Evolutionary conservation across 805 yeast species (phyloP), one percentile per base, ranked within the genome.

Genomic region (Pichia cephalocereana): DNA sequence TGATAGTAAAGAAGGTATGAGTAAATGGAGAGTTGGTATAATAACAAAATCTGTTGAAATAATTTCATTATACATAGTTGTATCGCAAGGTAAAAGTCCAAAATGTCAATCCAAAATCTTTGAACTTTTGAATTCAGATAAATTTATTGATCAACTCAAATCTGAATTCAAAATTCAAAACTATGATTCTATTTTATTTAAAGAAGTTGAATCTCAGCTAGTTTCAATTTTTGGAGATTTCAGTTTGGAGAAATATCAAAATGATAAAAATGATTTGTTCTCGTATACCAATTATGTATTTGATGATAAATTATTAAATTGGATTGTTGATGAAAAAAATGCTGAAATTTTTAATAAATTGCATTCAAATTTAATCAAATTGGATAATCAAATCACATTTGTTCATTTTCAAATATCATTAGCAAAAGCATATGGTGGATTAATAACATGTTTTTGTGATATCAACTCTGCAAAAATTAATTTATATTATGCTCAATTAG

Each of bases 381-480:
- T 51, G 15, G 67, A 68, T 0, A 65, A 69, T 31, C 82, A 56
- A 59, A 80, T 44, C 87, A 87, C 52, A 74, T 72, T 55, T 72
- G 28, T 79, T 8, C 73, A 80, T 39, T 74, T 90, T 1, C 95
- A 88, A 57, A 70, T 82, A 15, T 69, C 77, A 5, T 76, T 85
- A 19, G 83, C 87, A 4, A 83, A 82, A 56, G 76, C 95, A 0
- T 80, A 86, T 75, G 89, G 91, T 44, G 88, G 93, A 1, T 68
- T 89, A 34, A 52, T 87, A 23, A 80, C 91, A 0, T 77, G 91
- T 0, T 82, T 69, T 56, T 74, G 84, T 50, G 75, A 79, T 52
- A 70, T 67, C 41, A 62, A 61, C 23, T 57, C 61, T 1, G 50
- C 53, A 0, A 63, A 66, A 5, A 51, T 72, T 9, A 51, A 49